Base-by-base conservation (phyloP, 208 protist genomes). In the Leishmania aethiopica region DNA sequence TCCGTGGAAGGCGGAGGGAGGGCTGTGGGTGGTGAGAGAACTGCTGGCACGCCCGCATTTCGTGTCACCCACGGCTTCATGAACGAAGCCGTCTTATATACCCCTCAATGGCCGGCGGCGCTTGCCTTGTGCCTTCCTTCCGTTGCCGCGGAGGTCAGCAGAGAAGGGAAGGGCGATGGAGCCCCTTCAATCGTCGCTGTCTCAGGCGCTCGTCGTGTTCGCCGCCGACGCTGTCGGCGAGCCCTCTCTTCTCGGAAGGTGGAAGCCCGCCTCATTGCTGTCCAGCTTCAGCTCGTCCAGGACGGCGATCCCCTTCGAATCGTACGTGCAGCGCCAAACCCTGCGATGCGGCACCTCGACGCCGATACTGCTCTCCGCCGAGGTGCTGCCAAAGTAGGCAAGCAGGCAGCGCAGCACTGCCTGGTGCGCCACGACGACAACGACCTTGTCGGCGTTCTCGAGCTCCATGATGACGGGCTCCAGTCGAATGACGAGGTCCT, bases 401-500 rank as follows among this genome's bases (percentile, higher is more conserved):
- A 98, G 88, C 40, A 98, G 79, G 76, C 90, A 93, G 11, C 95
- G 92, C 69, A 98, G 79, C 2, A 98, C 92, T 3, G 95, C 94
- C 71, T 95, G 93, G 71, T 98, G 94, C 0, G 93, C 93, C 22
- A 98, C 95, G 4, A 98, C 92, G 5, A 97, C 90, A 0, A 98
- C 92, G 0, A 94, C 87, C 49, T 89, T 87, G 73, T 98, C 88
- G 2, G 94, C 87, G 75, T 96, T 96, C 84, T 98, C 94, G 3
- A 98, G 88, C 69, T 97, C 93, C 91, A 98, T 95, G 66, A 98
- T 96, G n/a, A 98, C 92, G 1, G 94, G 94, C 84, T 98, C 94
- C 32, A 98, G 88, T 0, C 95, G 94, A 76, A 91, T 72, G 10
- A 97, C 94, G 37, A 98, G 84, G 78, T 98, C 95, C 73, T 98